Evolutionary conservation across 176 grass and related monocot genomes (phyloP).

Genomic region (Rhynchospora pubera): DNA sequence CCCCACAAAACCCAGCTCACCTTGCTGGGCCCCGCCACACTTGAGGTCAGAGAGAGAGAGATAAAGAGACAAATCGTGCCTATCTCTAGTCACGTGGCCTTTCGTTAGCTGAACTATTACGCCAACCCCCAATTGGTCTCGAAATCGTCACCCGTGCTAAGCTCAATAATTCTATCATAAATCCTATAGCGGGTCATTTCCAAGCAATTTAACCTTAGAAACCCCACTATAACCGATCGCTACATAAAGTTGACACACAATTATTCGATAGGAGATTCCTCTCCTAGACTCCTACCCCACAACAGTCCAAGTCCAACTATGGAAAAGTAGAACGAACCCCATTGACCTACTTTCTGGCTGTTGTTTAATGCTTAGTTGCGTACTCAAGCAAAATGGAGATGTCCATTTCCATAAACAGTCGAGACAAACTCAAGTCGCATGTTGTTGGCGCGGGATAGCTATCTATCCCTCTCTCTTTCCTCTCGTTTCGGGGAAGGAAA

Average conservation of each 20-base stretch:
- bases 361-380: not conserved
- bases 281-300: not conserved
- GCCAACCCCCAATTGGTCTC: not conserved
- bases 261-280: not conserved
- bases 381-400: not conserved
- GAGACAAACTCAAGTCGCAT: not conserved
- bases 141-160: not conserved
- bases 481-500: not conserved
- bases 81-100: not conserved
- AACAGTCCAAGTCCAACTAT: not conserved
- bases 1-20: too few relatives aligned
- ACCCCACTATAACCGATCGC: not conserved
- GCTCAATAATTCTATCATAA: not conserved
- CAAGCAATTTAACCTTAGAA: not conserved
- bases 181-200: not conserved
- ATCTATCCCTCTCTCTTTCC: not conserved
- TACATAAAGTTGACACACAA: not conserved
- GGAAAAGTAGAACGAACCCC: not conserved
- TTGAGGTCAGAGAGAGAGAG: too few relatives aligned
- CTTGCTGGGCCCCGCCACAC: too few relatives aligned
- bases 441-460: too few relatives aligned
- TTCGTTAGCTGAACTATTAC: not conserved
- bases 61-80: not conserved
- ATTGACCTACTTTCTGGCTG: not conserved
- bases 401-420: not conserved